A percentile compares a stretch with the other conserved stretches of the same genome.
These are phyloP conservation scores for Fraxinus sp. DNA, from an alignment of 305 asterid species.

Conservation along the genomic window DNA sequence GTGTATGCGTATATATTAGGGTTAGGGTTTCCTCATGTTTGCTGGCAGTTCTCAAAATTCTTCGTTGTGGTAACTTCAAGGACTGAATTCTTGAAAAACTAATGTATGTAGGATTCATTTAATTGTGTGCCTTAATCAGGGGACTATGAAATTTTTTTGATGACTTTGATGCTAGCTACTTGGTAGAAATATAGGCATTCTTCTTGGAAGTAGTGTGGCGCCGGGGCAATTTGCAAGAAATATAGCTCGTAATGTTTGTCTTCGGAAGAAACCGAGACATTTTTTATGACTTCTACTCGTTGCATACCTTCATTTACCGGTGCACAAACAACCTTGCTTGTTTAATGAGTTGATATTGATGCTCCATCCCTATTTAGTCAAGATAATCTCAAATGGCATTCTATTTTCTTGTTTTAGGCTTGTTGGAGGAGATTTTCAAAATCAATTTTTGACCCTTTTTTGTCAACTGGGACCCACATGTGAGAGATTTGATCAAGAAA, in stretches of 20 bases:
- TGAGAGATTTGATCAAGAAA: no score
- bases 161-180: neutral
- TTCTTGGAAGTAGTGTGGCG: neutral
- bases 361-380: neutral
- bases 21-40: slow-evolving; percentile 43
- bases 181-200: neutral
- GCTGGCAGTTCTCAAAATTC: neutral
- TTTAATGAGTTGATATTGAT: neutral
- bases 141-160: neutral
- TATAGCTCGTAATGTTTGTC: neutral
- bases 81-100: neutral
- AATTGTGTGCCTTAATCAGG: neutral
- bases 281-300: neutral
- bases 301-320: neutral
- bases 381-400: neutral
- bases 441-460: no score
- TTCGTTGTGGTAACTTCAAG: neutral
- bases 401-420: neutral
- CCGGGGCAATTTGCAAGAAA: neutral
- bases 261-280: neutral
- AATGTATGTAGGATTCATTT: neutral
- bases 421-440: no score
- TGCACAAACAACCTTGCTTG: neutral
- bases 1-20: slow-evolving; percentile 28
- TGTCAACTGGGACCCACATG: no score